These are phyloP conservation scores for Zarea fungicola DNA, from an alignment of 2,329 filamentous ascomycete species.

Conservation along the genomic window DNA sequence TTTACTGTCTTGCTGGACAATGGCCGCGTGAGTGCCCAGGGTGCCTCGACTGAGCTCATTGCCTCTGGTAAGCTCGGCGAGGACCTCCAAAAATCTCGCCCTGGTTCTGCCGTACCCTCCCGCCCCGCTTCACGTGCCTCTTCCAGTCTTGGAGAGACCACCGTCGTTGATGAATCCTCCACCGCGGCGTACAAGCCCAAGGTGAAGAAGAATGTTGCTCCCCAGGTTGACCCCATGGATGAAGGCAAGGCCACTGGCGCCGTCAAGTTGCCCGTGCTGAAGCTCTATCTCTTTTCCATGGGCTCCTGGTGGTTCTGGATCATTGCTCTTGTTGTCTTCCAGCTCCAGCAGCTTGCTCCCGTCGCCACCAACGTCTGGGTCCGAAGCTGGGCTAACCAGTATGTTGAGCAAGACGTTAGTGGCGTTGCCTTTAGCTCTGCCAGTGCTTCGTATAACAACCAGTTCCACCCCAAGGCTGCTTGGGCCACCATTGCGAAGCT, in stretches of 20 bases:
- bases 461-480: constrained; percentile 23
- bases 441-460: constrained; percentile 21
- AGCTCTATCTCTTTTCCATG: constrained; percentile 84
- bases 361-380: constrained; percentile 95
- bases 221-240: constrained; percentile 51
- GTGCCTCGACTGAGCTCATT: constrained; percentile 72
- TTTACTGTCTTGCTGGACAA: constrained; percentile 85
- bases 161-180: constrained; percentile 45
- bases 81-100: constrained; percentile 68
- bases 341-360: constrained; percentile 74
- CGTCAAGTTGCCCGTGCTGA: constrained; percentile 81
- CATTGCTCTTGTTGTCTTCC: constrained; percentile 68
- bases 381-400: constrained; percentile 89
- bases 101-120: constrained; percentile 65
- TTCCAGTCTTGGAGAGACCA: constrained; percentile 65
- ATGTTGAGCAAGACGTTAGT: constrained; percentile 45
- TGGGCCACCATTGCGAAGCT: constrained; percentile 36
- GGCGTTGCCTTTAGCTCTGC: constrained; percentile 18
- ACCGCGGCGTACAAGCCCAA: constrained; percentile 43
- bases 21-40: constrained; percentile 71
- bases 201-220: constrained; percentile 37
- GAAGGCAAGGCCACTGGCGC: constrained; percentile 81
- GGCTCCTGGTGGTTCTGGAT: constrained; percentile 97
- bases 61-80: constrained; percentile 85
- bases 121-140: constrained; percentile 71